These are phyloP conservation scores for Volvariella volvacea DNA, from an alignment of 1,284 basidiomycete species.

Conservation along the genomic window DNA sequence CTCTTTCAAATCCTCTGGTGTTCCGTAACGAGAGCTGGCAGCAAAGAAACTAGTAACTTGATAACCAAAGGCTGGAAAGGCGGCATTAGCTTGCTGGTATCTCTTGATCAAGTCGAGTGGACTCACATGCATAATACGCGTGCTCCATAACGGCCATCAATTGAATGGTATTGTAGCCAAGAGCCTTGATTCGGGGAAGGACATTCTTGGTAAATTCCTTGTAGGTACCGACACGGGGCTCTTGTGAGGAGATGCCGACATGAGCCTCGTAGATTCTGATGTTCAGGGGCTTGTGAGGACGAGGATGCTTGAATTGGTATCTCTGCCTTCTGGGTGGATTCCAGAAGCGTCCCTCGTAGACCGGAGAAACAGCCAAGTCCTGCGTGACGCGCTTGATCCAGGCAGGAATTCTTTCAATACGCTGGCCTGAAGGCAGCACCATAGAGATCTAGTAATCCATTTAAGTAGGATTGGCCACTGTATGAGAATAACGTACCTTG, in stretches of 20 bases:
- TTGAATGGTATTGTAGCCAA: slow-evolving; percentile 97
- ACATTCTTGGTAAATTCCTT: slow-evolving; percentile 88
- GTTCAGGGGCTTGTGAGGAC: slow-evolving; percentile 63
- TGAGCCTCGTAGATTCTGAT: slow-evolving; percentile 96
- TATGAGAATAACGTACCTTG: slow-evolving; percentile 48
- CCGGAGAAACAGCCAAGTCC: slow-evolving; percentile 82
- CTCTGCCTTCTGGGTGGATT: slow-evolving; percentile 72
- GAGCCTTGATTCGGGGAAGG: slow-evolving; percentile 81
- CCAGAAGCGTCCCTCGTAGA: slow-evolving; percentile 98
- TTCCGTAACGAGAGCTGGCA: slow-evolving; percentile 91
- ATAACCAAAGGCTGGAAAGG: slow-evolving; percentile 81
- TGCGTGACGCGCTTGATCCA: slow-evolving; percentile 97
- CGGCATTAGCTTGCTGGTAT: slow-evolving; percentile 5
- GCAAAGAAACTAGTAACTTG: slow-evolving; percentile 98
- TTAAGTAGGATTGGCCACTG: slow-evolving; percentile 1
- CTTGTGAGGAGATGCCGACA: slow-evolving; percentile 92
- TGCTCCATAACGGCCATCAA: slow-evolving; percentile 99
- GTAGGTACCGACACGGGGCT: slow-evolving; percentile 87
- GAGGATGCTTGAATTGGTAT: slow-evolving; percentile 81
- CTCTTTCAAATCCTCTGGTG: slow-evolving; percentile 93
- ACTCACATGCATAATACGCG: slow-evolving; percentile 93
- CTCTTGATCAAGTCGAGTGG: slow-evolving; percentile 2
- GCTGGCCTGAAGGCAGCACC: slow-evolving; percentile 67
- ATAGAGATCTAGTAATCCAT: slow-evolving; percentile 66
- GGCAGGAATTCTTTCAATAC: slow-evolving; percentile 87